Base-by-base conservation (phyloP, 2,329 filamentous ascomycete genomes). In the Dothideomycetes sp. region DNA sequence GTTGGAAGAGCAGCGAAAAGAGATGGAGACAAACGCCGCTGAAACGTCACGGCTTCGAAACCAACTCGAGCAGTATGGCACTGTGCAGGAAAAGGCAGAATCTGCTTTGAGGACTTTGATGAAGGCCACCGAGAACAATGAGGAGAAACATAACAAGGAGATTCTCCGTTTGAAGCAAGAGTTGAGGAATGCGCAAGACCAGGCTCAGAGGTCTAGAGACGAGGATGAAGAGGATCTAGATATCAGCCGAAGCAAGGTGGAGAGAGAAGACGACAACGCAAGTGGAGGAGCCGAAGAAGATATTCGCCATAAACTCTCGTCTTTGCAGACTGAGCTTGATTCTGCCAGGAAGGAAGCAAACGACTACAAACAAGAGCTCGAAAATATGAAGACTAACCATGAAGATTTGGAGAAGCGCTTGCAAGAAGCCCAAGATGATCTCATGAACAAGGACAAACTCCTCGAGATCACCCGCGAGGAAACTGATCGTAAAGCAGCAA, bases 241-340 rank as follows among this genome's bases (percentile, higher is more conserved):
- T 2, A 20, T 39, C 19, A 31, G 24, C 7, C 35, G 27, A 17
- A 15, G 27, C 13, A 51, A 54, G 29, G 41, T 54, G 13, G 38
- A 50, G 16, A 35, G 46, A 17, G 31, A 46, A 11, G 22, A 25
- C 30, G 22, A 38, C 30, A 12, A 10, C 23, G 4, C 33, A 16
- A 10, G 32, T 53, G 25, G 45, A 41, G 18, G 45, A 49, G 7
- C 44, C 50, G 31, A 32, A 52, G 8, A 47, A 52, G 16, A 36
- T 36, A 19, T 36, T 27, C 16, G 33, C 24, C 2, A 19, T 3
- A 32, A 30, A 25, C 16, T 34, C 12, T 32, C 25, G 18, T 18
- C 10, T 7, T 12, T 31, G 5, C 32, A 34, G 16, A 23, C 33
- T 12, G 24, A 30, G 6, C 15, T 34, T 5, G 18, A 34, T 2